Evolutionary conservation across 176 grass and related monocot species (phyloP).

Genomic region (Raddia guianensis): DNA sequence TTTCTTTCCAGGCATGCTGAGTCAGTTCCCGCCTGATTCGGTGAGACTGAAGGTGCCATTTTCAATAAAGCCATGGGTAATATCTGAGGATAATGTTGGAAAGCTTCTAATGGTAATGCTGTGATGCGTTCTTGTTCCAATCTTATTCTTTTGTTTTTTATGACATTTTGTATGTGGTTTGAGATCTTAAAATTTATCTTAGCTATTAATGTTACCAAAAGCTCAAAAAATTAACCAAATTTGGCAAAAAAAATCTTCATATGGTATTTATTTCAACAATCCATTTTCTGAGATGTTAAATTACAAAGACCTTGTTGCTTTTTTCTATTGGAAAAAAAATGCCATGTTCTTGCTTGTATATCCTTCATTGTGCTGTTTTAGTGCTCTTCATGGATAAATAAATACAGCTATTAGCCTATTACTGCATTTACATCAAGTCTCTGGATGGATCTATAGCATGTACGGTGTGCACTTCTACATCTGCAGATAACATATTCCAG

Average conservation of each 20-base stretch:
- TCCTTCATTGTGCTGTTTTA: conserved; percentile 6
- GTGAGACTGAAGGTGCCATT: conserved; percentile 77
- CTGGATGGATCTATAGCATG: neutral
- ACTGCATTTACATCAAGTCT: conserved; percentile 21
- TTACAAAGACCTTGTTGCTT: neutral
- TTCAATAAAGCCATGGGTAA: conserved; percentile 69
- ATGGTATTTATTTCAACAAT: conserved; percentile 24
- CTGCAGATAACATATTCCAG: neutral
- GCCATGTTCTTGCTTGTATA: conserved; percentile 19
- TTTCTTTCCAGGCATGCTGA: conserved; percentile 63
- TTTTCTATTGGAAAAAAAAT: conserved; percentile 19
- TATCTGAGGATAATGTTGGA: conserved; percentile 81
- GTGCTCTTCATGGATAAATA: conserved; percentile 15
- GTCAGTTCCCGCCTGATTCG: conserved; percentile 70
- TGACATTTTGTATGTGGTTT: neutral
- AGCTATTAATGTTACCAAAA: conserved; percentile 16
- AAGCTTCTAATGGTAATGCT: conserved; percentile 91
- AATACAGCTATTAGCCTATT: conserved; percentile 11
- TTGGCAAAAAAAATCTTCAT: neutral
- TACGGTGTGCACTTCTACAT: conserved; percentile 11
- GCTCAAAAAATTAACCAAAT: neutral
- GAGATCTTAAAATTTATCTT: conserved; percentile 35
- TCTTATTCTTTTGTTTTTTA: conserved; percentile 4
- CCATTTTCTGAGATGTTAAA: conserved; percentile 25
- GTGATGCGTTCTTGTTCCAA: conserved; percentile 36